These are phyloP conservation scores for Avena sativa DNA, from an alignment of 176 grass and related monocot genomes.

Conservation along the genomic window DNA sequence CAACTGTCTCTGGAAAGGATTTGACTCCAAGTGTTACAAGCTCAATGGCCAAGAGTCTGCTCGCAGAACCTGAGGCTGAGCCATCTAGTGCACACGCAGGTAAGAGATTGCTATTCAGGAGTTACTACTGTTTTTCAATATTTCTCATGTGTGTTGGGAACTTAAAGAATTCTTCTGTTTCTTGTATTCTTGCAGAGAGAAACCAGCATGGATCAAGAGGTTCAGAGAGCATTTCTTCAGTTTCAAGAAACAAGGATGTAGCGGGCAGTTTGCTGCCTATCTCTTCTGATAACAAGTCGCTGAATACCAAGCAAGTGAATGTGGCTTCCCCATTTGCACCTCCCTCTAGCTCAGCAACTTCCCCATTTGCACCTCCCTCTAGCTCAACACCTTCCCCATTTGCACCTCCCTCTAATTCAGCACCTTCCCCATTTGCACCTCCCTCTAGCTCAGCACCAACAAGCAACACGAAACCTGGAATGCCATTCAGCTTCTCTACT, in stretches of 20 bases:
- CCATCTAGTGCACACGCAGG: constrained; percentile 46
- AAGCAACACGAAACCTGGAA: constrained; percentile 49
- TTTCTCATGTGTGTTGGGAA: constrained; percentile 23
- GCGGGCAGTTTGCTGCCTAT: constrained; percentile 27
- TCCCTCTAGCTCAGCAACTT: constrained; percentile 24
- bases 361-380: constrained; percentile 1
- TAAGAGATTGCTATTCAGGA: constrained; percentile 37
- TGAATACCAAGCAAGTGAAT: constrained; percentile 38
- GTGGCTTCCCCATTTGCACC: constrained; percentile 29
- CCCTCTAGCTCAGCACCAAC: constrained; percentile 37
- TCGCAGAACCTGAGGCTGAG: constrained; percentile 42
- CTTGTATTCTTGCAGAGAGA: constrained; percentile 46
- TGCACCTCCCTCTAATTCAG: constrained; percentile 30
- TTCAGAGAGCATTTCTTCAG: constrained; percentile 32
- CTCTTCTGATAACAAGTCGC: constrained; percentile 36
- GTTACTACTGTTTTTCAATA: constrained; percentile 2
- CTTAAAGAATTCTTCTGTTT: constrained; percentile 29
- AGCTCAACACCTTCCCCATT: constrained; percentile 26
- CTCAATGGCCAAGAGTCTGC: constrained; percentile 40
- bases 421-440: constrained; percentile 5
- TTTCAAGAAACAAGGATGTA: constrained; percentile 39
- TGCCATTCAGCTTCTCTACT: constrained; percentile 51
- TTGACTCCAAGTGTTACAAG: constrained; percentile 40
- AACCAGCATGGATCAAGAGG: constrained; percentile 36
- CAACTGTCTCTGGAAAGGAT: constrained; percentile 51